These are phyloP conservation scores for Breviolum minutum DNA, from an alignment of 73 alveolate genomes.

Conservation along the genomic window DNA sequence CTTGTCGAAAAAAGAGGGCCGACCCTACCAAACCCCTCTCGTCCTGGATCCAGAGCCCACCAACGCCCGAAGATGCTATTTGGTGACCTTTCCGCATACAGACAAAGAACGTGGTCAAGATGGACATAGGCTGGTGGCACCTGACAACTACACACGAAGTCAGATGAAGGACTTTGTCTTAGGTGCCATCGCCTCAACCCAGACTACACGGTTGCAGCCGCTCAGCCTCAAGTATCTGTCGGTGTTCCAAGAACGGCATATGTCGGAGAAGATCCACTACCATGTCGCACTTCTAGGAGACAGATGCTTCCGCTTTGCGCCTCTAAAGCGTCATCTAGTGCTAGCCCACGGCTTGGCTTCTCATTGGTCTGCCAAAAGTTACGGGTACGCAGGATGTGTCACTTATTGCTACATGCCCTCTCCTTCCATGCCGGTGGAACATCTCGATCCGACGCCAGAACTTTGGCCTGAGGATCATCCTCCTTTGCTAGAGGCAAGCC, in stretches of 20 bases:
- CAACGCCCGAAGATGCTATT: background rate
- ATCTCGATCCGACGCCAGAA: background rate
- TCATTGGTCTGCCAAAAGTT: background rate
- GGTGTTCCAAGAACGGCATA: constrained; percentile 19
- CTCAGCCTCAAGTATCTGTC: background rate
- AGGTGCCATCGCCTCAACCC: background rate
- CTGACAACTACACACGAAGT: background rate
- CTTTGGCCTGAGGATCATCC: background rate
- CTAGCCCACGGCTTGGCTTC: background rate
- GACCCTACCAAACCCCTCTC: background rate
- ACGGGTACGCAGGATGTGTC: constrained; percentile 9
- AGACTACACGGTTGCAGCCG: background rate
- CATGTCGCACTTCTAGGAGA: constrained; percentile 7
- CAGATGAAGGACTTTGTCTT: background rate
- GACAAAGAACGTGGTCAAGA: background rate
- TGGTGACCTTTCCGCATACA: background rate
- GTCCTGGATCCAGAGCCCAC: background rate
- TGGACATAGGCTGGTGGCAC: background rate
- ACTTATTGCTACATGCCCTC: constrained; percentile 29
- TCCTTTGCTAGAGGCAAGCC: constrained; percentile 10
- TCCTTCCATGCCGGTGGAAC: background rate
- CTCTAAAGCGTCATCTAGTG: background rate
- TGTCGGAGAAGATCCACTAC: background rate
- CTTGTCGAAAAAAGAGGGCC: background rate
- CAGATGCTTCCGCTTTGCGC: background rate